Conservation (phyloP, 768 basidiomycete genomes). For the Cystofilobasidium macerans region DNA sequence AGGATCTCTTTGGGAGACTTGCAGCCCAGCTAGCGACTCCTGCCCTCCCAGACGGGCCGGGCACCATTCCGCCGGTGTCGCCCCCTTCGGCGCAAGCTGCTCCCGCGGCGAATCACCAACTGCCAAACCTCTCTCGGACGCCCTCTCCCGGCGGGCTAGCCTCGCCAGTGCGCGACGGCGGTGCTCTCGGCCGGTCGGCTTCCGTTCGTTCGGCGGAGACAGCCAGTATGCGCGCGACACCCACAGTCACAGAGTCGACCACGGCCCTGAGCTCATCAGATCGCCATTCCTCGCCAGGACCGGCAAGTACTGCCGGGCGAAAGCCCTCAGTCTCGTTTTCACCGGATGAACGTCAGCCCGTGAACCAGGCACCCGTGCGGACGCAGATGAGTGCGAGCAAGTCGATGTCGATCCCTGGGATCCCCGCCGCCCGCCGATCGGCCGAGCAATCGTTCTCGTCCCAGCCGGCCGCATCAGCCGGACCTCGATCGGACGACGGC, state of each 20-base stretch:
- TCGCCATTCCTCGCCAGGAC: too few relatives aligned
- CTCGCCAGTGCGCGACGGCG: background rate
- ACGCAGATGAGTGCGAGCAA: conserved; percentile 14
- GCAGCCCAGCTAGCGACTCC: background rate
- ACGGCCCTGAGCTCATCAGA: too few relatives aligned
- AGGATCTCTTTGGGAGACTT: background rate
- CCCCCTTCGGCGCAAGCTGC: background rate
- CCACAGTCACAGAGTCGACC: too few relatives aligned
- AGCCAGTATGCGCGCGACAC: too few relatives aligned
- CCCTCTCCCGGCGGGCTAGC: background rate
- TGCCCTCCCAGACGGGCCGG: background rate
- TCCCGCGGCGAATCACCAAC: background rate
- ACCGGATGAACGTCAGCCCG: background rate
- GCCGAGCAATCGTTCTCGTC: conserved; percentile 17
- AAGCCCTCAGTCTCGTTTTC: background rate
- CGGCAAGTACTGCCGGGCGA: too few relatives aligned
- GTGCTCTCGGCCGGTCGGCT: background rate
- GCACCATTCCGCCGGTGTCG: background rate
- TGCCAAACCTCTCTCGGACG: background rate
- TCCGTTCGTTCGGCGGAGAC: too few relatives aligned
- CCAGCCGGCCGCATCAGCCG: background rate
- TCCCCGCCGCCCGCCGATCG: conserved; percentile 7
- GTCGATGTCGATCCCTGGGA: conserved; percentile 18
- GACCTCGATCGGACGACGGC: background rate
- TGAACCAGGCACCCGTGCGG: background rate